Conservation (phyloP, 2,329 filamentous ascomycete genomes). For the Bisporella sp. region DNA sequence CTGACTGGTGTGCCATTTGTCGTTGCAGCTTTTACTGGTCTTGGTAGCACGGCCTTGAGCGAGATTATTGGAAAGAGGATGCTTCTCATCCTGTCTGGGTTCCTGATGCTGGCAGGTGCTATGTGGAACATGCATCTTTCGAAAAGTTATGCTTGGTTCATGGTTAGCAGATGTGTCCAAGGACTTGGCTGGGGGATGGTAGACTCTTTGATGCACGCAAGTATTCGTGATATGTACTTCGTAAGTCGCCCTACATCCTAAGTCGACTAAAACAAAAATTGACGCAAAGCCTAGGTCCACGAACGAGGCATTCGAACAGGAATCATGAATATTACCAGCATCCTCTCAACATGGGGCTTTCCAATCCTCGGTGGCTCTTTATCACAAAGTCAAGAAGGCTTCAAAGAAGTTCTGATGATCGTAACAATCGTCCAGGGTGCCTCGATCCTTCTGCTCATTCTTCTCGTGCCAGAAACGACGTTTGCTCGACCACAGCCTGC, state of each 20-base stretch:
- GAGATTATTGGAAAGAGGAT: slow-evolving; percentile 46
- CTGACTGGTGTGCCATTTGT: slow-evolving; percentile 48
- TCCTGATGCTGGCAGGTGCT: slow-evolving; percentile 40
- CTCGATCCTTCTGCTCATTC: slow-evolving; percentile 38
- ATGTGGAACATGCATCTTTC: slow-evolving; percentile 42
- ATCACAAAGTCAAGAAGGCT: slow-evolving; percentile 34
- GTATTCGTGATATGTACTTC: slow-evolving; percentile 51
- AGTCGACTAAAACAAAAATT: not conserved
- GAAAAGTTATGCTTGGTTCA: slow-evolving; percentile 37
- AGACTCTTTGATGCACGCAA: slow-evolving; percentile 44
- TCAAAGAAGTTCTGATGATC: slow-evolving; percentile 44
- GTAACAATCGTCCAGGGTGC: slow-evolving; percentile 41
- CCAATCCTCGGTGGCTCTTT: slow-evolving; percentile 46
- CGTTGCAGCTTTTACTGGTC: slow-evolving; percentile 39
- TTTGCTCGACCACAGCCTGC: slow-evolving; percentile 33
- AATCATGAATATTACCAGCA: slow-evolving; percentile 37
- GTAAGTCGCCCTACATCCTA: slow-evolving; percentile 30
- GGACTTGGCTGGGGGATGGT: slow-evolving; percentile 53
- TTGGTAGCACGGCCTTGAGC: slow-evolving; percentile 35
- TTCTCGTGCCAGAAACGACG: slow-evolving; percentile 45
- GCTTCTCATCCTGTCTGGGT: slow-evolving; percentile 41
- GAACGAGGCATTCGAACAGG: slow-evolving; percentile 40
- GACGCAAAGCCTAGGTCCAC: slow-evolving; percentile 40
- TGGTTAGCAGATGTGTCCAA: slow-evolving; percentile 47
- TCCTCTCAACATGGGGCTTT: slow-evolving; percentile 44